phyloP scores from a whole-genome alignment of 352 stramenopile species.

The Globisporangium apiculatum region DNA sequence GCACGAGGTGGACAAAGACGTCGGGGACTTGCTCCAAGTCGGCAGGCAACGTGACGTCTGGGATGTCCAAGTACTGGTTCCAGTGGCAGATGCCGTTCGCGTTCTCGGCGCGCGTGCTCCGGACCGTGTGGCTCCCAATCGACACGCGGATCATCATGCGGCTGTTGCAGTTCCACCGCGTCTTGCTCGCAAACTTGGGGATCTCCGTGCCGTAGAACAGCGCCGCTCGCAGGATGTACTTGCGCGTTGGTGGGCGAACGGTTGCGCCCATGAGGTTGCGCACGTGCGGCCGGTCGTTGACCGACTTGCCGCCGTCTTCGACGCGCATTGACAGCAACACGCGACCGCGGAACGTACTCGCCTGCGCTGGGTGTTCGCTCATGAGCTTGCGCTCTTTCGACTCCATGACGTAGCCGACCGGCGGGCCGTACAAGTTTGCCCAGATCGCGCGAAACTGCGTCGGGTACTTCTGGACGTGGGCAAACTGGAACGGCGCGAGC shows the following conservation, averaged over 20 bases:
- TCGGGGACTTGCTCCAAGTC: constrained; percentile 77
- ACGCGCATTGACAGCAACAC: constrained; percentile 62
- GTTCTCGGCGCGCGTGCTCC: constrained; percentile 54
- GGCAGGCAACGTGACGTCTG: constrained; percentile 44
- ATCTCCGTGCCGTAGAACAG: constrained; percentile 81
- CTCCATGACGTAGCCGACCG: constrained; percentile 45
- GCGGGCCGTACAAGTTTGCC: constrained; percentile 82
- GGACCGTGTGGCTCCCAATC: constrained; percentile 48
- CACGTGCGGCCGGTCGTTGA: constrained; percentile 60
- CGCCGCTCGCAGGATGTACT: constrained; percentile 53
- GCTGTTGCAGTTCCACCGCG: constrained; percentile 58
- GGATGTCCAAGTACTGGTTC: constrained; percentile 67
- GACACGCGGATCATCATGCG: constrained; percentile 74
- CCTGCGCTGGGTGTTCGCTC: constrained; percentile 51
- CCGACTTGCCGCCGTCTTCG: constrained; percentile 56
- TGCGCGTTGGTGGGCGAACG: constrained; percentile 28
- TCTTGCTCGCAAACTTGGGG: constrained; percentile 61
- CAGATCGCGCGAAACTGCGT: constrained; percentile 53
- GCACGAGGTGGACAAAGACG: constrained; percentile 71
- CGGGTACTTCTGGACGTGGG: constrained; percentile 55
- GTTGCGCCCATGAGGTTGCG: constrained; percentile 46
- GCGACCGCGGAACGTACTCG: constrained; percentile 75
- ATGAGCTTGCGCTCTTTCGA: constrained; percentile 33
- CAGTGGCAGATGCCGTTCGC: constrained; percentile 66
- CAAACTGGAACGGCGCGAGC: constrained; percentile 61